phyloP scores from a whole-genome alignment of 768 basidiomycete species.

The Chlorophyllum brunneum region DNA sequence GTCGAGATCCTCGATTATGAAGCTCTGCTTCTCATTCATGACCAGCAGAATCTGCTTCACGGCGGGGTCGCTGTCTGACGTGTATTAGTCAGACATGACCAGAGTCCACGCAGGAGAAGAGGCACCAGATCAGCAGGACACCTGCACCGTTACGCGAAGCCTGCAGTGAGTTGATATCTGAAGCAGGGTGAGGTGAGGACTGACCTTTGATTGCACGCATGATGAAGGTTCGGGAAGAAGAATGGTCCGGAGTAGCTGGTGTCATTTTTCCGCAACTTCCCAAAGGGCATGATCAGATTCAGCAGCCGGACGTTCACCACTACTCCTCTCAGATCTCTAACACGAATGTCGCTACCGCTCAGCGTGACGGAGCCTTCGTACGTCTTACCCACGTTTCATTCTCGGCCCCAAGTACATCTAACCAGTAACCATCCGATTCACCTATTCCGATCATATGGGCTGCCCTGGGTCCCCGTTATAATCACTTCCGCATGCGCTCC shows the following conservation, averaged over 20 bases:
- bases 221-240: conserved; percentile 3
- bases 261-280: not conserved
- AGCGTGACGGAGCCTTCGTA: not conserved
- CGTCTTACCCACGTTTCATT: not conserved
- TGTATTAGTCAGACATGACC: not conserved
- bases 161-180: not conserved
- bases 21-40: conserved; percentile 76
- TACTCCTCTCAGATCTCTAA: not conserved
- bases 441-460: not conserved
- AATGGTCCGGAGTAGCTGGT: not conserved
- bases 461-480: not conserved
- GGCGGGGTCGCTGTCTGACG: conserved; percentile 64
- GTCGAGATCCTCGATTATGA: conserved; percentile 86
- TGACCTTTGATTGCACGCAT: conserved; percentile 69
- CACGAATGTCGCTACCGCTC: conserved; percentile 9
- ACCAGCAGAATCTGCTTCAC: conserved; percentile 84
- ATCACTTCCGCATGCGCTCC: not conserved
- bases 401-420: not conserved
- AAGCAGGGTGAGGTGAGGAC: conserved; percentile 16
- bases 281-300: conserved; percentile 16
- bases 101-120: not conserved
- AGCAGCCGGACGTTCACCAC: conserved; percentile 1
- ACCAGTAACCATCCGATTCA: not conserved
- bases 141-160: conserved; percentile 33
- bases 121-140: conserved; percentile 65